Base-by-base conservation (phyloP, 2,329 filamentous ascomycete species). In the Juglanconis oblonga region DNA sequence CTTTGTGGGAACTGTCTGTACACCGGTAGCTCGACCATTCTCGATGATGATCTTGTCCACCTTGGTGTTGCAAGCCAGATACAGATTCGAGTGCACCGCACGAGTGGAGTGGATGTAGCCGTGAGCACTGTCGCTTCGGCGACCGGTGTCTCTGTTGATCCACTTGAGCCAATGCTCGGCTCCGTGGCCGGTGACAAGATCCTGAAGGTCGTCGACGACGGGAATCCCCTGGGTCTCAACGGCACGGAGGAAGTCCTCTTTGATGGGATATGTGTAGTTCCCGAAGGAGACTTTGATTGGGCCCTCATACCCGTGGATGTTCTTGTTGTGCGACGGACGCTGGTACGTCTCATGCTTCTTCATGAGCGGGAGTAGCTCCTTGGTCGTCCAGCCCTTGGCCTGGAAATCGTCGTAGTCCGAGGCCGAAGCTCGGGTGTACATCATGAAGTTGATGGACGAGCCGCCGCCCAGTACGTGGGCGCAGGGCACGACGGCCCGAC, bases 81-180 rank as follows among this genome's bases (percentile, higher is more conserved):
- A 90, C 52, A 92, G 73, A 70, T 92, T 92, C 64, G 81, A 79
- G 70, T 91, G 79, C 44, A 87, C 82, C 2, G 88, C 80, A 53
- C 90, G 83, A 5, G 90, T 93, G 56, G 87, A 86, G 73, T 94
- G 90, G 62, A 94, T 80, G 66, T 93, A 93, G 2, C 86, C 89
- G 68, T 92, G 89, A 6, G 90, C 90, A 57, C 87, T 88, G 74
- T 93, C 90, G 62, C 86, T 89, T 60, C 90, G 87, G 54, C 90
- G 85, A 49, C 89, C 89, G 68, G 83, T 85, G 72, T 84, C 85
- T 61, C 84, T 82, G 69, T 93, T 92, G 74, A 93, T 92, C 90
- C 90, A 93, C 74, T 93, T 92, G 58, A 93, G 77, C 90, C 90
- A 93, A 65, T 92, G 89, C 74, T 92, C 89, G 50, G 89, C 90